Conservation (phyloP, 257 asterid species). For the Gynochthodes officinalis region DNA sequence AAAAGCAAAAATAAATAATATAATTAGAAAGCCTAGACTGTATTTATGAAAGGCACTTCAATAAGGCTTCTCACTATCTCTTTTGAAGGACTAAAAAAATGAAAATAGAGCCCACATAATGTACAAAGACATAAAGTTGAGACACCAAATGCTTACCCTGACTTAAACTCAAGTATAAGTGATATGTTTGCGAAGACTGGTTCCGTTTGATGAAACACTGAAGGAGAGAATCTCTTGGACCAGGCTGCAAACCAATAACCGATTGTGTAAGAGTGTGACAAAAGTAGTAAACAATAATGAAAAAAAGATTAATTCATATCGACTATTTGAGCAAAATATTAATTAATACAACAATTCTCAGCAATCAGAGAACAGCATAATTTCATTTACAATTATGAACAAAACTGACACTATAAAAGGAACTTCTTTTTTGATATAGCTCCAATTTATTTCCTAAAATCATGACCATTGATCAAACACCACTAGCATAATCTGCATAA, state of each 20-base stretch:
- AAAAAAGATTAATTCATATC: not conserved
- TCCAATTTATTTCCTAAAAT: not conserved
- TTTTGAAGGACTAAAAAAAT: not conserved
- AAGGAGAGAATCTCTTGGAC: constrained; percentile 73
- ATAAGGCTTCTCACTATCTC: too few relatives aligned
- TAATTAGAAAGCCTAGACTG: not conserved
- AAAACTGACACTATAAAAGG: not conserved
- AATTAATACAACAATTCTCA: not conserved
- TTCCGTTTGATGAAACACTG: constrained; percentile 87
- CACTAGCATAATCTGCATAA: not conserved
- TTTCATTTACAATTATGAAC: not conserved
- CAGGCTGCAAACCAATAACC: constrained; percentile 65
- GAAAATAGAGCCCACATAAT: not conserved
- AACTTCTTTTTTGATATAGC: not conserved
- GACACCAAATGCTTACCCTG: constrained; percentile 47
- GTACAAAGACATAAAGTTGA: constrained; percentile 2
- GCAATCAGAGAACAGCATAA: not conserved
- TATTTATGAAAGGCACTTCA: not conserved
- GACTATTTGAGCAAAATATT: not conserved
- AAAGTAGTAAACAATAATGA: not conserved
- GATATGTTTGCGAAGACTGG: constrained; percentile 57
- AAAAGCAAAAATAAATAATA: not conserved
- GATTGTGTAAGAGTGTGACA: constrained; percentile 7
- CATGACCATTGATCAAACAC: not conserved
- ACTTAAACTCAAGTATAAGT: constrained; percentile 67